Evolutionary conservation across 2,329 filamentous ascomycete genomes (phyloP), one percentile per base, ranked within the genome.

Genomic region (Fusarium cicatricum): DNA sequence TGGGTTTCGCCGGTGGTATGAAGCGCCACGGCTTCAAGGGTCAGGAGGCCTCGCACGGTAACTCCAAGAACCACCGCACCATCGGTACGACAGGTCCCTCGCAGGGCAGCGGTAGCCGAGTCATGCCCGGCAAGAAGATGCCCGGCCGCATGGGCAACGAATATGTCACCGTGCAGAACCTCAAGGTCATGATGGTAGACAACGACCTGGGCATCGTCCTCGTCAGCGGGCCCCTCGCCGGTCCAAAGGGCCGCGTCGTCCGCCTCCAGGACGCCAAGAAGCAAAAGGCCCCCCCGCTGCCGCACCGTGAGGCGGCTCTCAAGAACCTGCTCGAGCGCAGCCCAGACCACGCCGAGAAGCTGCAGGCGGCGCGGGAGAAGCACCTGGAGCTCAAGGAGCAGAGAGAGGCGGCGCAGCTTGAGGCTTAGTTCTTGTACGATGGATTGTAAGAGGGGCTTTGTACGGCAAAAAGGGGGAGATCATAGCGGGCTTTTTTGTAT

Each of bases 121-220:
- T 99, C 19, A 80, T 92, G 72, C 95, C 95, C 0, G 95, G 95
- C 57, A 99, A 99, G 86, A 95, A 92, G 79, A 99, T 99, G 95
- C 87, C 95, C 4, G 95, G 95, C 50, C 87, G 91, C 55, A 98
- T 99, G 95, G 95, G 95, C 62, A 90, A 90, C 64, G 85, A 96
- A 75, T 87, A 86, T 65, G 90, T 92, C 51, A 99, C 95, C 41
- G 84, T 95, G 53, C 93, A 97, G 82, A 97, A 96, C 77, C 79
- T 98, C 67, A 90, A 89, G 77, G 87, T 99, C 47, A 78, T 99
- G 73, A 89, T 92, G 80, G 89, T 97, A 29, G 92, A 98, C 77
- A 84, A 88, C 67, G 89, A 90, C 74, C 89, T 93, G 70, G 95
- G 95, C 16, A 86, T 97, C 68, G 86, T 99, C 54, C 86, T 97